Percentiles rank a stretch among this genome's conserved stretches.
phyloP scores from a whole-genome alignment of 2,329 filamentous ascomycete genomes.

The Alternaria novae-zelandiae region DNA sequence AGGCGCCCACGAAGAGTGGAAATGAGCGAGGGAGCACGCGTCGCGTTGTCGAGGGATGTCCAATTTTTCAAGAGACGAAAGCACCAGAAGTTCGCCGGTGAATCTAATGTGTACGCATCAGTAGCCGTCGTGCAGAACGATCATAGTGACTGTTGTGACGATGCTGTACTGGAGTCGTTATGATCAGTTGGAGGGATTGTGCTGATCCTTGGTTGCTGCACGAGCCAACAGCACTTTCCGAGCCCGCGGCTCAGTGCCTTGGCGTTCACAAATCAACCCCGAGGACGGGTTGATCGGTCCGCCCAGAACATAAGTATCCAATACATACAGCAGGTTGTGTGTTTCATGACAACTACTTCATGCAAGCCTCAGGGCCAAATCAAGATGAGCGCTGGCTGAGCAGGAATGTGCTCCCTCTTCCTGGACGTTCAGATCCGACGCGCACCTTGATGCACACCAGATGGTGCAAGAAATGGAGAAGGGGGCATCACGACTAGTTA shows the following conservation, averaged over 20 bases:
- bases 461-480: neutral
- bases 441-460: neutral
- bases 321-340: neutral
- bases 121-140: neutral
- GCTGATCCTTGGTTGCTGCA: neutral
- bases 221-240: neutral
- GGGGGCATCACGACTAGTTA: neutral
- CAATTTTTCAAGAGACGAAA: neutral
- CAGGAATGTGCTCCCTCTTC: neutral
- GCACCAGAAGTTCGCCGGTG: neutral
- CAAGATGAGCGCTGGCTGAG: neutral
- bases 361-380: neutral
- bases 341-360: neutral
- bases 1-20: constrained; percentile 8
- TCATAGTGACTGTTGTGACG: neutral
- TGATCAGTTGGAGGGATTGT: constrained; percentile 1
- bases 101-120: neutral
- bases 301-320: neutral
- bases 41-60: neutral
- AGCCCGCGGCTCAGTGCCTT: neutral
- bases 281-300: neutral
- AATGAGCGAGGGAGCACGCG: constrained; percentile 8
- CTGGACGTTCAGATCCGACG: neutral
- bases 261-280: neutral
- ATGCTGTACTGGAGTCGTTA: neutral